Conservation (phyloP, 2,329 filamentous ascomycete genomes). For the Aspergillus aculeatinus region DNA sequence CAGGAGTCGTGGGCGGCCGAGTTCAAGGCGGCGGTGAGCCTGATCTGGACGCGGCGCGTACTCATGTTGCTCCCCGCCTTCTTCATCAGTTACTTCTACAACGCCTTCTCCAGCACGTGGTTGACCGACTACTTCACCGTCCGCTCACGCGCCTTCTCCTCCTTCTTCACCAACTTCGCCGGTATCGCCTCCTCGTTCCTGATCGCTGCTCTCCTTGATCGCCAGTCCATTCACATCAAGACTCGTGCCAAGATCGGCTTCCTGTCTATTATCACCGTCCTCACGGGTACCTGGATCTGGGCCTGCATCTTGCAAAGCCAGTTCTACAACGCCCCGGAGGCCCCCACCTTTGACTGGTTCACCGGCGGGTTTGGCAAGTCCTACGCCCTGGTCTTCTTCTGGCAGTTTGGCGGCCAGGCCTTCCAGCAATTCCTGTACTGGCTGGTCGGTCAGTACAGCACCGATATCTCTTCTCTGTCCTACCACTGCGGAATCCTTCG, state of each 20-base stretch:
- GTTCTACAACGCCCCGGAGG: constrained; percentile 7
- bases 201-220: constrained; percentile 10
- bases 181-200: constrained; percentile 12
- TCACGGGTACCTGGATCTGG: constrained; percentile 14
- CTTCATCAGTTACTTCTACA: constrained; percentile 34
- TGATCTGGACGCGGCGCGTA: constrained; percentile 9
- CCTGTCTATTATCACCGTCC: background rate
- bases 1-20: constrained; percentile 11
- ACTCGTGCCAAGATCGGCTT: constrained; percentile 10
- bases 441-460: constrained; percentile 13
- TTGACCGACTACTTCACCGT: constrained; percentile 14
- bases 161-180: constrained; percentile 15
- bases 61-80: constrained; percentile 24
- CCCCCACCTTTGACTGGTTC: constrained; percentile 14
- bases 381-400: constrained; percentile 15
- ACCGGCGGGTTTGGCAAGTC: constrained; percentile 14
- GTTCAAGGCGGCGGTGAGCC: constrained; percentile 9
- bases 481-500: constrained; percentile 12
- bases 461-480: constrained; percentile 11
- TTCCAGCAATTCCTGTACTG: constrained; percentile 15
- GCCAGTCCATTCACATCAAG: constrained; percentile 14
- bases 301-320: constrained; percentile 10
- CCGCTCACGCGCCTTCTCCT: constrained; percentile 11
- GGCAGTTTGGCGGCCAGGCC: constrained; percentile 10
- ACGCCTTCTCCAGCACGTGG: constrained; percentile 29